phyloP scores from a whole-genome alignment of 2,329 filamentous ascomycete genomes.

The Beauveria bassiana region DNA sequence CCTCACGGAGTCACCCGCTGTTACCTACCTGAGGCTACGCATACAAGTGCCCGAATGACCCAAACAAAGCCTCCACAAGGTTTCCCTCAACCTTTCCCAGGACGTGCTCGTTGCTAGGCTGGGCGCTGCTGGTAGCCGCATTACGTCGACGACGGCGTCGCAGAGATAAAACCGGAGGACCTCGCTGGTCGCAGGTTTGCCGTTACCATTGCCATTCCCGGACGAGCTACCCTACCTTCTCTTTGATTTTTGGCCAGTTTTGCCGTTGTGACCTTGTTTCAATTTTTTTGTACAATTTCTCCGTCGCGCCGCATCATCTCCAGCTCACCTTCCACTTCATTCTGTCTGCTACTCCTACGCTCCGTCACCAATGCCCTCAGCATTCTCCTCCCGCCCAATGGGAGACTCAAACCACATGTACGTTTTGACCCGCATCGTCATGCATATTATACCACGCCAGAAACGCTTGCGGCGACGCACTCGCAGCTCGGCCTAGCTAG shows the following conservation, averaged over 20 bases:
- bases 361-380: not conserved
- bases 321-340: not conserved
- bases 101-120: not conserved
- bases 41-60: constrained; percentile 1
- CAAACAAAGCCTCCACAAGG: not conserved
- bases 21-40: too few species aligned
- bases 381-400: not conserved
- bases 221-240: not conserved
- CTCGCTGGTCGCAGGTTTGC: not conserved
- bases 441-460: not conserved
- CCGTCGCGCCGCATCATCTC: not conserved
- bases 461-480: not conserved
- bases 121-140: not conserved
- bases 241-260: not conserved
- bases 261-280: not conserved
- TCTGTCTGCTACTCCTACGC: not conserved
- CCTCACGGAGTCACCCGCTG: not conserved
- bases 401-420: constrained; percentile 9
- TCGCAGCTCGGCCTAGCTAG: not conserved
- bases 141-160: constrained; percentile 8
- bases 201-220: not conserved
- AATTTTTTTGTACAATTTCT: not conserved
- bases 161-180: not conserved
- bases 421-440: not conserved
- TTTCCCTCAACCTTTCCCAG: constrained; percentile 7